Base-by-base conservation (phyloP, 768 basidiomycete species). In the Galerina sulciceps region DNA sequence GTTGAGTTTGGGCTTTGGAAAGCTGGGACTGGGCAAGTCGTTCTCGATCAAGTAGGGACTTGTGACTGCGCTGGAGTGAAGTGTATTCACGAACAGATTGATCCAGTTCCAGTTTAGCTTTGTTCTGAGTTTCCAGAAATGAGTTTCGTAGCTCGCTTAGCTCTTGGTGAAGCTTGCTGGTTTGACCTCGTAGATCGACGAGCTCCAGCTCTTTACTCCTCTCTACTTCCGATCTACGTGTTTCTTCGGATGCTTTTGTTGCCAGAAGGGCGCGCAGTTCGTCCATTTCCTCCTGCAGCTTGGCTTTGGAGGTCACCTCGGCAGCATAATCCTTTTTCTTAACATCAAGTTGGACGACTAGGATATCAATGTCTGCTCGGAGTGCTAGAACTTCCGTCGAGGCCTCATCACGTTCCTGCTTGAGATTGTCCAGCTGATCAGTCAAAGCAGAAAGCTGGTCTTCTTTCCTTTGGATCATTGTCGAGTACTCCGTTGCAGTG, bases 181-280 rank as follows among this genome's bases (percentile, higher is more conserved):
- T 82, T 65, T 93, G 88, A 10, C 69, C 67, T 18, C 95, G 87
- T 6, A 99, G 79, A 31, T 87, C 81, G 0, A 75, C 71, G 10
- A 98, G 85, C 72, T 99, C 96, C 44, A 85, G 80, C 63, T 98
- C 95, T 66, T 89, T 93, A 73, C 90, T 90, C 72, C 88, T 89
- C 70, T 94, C 93, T 0, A 87, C 93, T 68, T 97, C 92, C 35
- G 81, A 83, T 15, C 92, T 85, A 31, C 89, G 88, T 9, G 85
- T 89, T 66, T 94, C 95, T 71, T 98, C 95, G 22, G 87, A 88
- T 0, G 88, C 84, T 71, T 94, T 97, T 1, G 91, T 90, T 45
- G 89, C 87, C 76, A 97, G 84, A 13, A 91, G 76, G n/a, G 84
- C 77, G 6, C 95, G 88, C 8, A 99, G 79, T 60, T 93, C 90